Evolutionary conservation across 768 basidiomycete genomes (phyloP), one percentile per base, ranked within the genome.

Genomic region (Mycena leptocephala): DNA sequence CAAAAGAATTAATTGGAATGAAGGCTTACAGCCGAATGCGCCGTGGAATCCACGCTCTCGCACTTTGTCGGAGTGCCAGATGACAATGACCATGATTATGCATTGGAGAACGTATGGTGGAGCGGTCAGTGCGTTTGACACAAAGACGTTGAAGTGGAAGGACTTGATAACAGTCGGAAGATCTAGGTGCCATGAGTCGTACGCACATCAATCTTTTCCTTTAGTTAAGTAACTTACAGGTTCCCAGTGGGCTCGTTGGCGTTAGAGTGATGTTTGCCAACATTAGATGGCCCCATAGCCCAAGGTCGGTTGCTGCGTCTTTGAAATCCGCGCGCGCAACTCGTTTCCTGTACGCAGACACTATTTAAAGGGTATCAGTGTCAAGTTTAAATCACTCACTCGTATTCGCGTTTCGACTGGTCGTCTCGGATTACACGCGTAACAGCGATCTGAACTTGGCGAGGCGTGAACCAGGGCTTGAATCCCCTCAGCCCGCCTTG

Each of bases 131-230:
- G 86, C 86, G 62, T 86, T 86, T 10, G 86, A 83, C 22, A 80
- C 80, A 51, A 83, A 84, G 22, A 85, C 82, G 76, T 80, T 81
- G 76, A 86, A 86, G 63, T 85, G 66, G 75, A 86, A 85, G 0
- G 83, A 82, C 63, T 85, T 85, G 72, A 86, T 85, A 39, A 86
- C 82, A 14, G 84, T 84, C 24, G 85, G 86, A n/a, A 86, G 80
- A 68, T 86, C 85, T 86, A 51, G 26, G n/a, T n/a, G n/a, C n/a
- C n/a, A n/a, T n/a, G n/a, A n/a, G n/a, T n/a, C n/a, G n/a, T n/a
- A n/a, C n/a, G n/a, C n/a, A n/a, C n/a, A n/a, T n/a, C n/a, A n/a
- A n/a, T n/a, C n/a, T n/a, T n/a, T n/a, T n/a, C n/a, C n/a, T n/a
- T n/a, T n/a, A n/a, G n/a, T n/a, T n/a, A n/a, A 26, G 37, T 18